Evolutionary conservation across 768 basidiomycete genomes (phyloP).

Genomic region (Gyrodon lividus): DNA sequence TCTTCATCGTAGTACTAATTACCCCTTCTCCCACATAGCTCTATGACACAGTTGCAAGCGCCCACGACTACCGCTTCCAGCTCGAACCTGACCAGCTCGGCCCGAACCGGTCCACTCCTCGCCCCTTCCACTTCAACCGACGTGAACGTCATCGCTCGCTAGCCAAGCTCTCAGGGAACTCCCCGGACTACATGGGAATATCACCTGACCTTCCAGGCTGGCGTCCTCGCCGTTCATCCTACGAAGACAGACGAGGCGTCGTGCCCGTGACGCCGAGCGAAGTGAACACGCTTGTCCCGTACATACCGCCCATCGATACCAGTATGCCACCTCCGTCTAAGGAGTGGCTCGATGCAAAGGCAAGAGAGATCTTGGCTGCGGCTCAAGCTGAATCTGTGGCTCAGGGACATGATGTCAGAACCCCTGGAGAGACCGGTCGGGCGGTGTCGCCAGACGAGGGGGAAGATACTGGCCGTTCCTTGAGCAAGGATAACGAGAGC

Average conservation of each 20-base stretch:
- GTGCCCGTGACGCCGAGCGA: slow-evolving; percentile 25
- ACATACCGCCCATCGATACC: slow-evolving; percentile 23
- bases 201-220: slow-evolving; percentile 21
- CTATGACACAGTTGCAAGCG: slow-evolving; percentile 29
- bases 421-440: too few relatives aligned
- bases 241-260: slow-evolving; percentile 24
- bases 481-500: slow-evolving; percentile 6
- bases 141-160: slow-evolving; percentile 18
- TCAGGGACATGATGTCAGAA: too few relatives aligned
- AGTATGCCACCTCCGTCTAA: slow-evolving; percentile 13
- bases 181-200: slow-evolving; percentile 26
- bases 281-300: slow-evolving; percentile 26
- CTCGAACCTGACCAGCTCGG: slow-evolving; percentile 10
- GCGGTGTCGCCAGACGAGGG: background rate
- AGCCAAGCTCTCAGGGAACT: slow-evolving; percentile 9
- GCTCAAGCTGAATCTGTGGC: slow-evolving; percentile 13
- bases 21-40: slow-evolving; percentile 17
- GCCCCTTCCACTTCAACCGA: slow-evolving; percentile 10
- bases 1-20: background rate
- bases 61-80: slow-evolving; percentile 24
- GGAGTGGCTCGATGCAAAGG: slow-evolving; percentile 18
- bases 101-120: slow-evolving; percentile 9
- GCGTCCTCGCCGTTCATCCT: slow-evolving; percentile 24
- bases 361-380: slow-evolving; percentile 14
- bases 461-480: background rate